Base-by-base conservation (phyloP, 495 filamentous ascomycete genomes). In the Corynascus novoguineensis region DNA sequence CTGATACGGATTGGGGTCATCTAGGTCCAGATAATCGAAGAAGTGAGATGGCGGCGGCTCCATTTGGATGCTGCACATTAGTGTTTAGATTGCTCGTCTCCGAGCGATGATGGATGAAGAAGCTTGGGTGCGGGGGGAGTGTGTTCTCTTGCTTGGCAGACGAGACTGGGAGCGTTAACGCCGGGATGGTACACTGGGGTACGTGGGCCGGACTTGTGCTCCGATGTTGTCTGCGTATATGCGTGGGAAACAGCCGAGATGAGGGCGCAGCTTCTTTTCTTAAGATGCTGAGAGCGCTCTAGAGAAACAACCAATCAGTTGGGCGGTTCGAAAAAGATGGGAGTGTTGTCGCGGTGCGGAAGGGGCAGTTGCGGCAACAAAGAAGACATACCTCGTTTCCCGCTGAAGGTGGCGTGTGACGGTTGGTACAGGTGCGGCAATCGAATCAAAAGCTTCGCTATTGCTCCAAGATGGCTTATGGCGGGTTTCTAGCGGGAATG, bases 11-110 rank as follows among this genome's bases (percentile, higher is more conserved):
- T 50, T 52, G 17, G 60, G 49, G 31, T 61, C 66, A n/a, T 60
- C 63, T 29, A 64, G 58, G 46, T 61, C 61, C 24, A 70, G 24
- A 32, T 51, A 66, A 41, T 70, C 63, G 37, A 68, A 70, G 59
- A 67, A 69, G 44, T 67, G 64, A 15, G 68, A 55, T 4, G 65
- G 34, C 17, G 19, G 21, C 22, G 56, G 53, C 50, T 67, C 62
- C 67, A 70, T 69, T 28, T 58, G 28, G 55, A 21, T 29, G 53
- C 17, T 27, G 55, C 46, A n/a, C n/a, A n/a, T n/a, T n/a, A n/a
- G 19, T 29, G 15, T 31, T 3, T 49, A 40, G 21, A 22, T 50
- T 17, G 17, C 29, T 10, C 29, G 29, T 31, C 14, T 31, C 15
- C 15, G 35, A 38, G 11, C n/a, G 38, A 12, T 41, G 15, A 6